Evolutionary conservation across 805 yeast genomes (phyloP).

Genomic region (Metschnikowia sp.): DNA sequence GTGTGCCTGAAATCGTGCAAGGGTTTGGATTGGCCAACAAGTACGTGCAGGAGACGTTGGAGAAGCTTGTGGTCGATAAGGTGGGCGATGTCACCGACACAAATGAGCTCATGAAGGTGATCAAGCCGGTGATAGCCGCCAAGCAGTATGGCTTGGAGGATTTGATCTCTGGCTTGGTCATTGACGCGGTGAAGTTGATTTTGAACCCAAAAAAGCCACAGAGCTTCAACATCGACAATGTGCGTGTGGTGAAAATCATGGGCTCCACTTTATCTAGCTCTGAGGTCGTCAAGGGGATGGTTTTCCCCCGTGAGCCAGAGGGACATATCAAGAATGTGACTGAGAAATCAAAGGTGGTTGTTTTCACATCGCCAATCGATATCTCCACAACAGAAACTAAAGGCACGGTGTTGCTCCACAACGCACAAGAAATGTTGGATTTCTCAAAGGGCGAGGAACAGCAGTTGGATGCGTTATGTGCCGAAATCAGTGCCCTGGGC

Average conservation of each 20-base stretch:
- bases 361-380: constrained; percentile 91
- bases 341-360: constrained; percentile 76
- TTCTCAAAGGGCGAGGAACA: constrained; percentile 95
- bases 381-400: constrained; percentile 96
- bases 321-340: constrained; percentile 70
- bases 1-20: constrained; percentile 88
- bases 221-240: constrained; percentile 83
- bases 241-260: constrained; percentile 95
- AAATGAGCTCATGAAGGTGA: constrained; percentile 62
- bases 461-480: constrained; percentile 81
- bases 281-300: constrained; percentile 93
- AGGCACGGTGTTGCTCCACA: constrained; percentile 93
- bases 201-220: constrained; percentile 61
- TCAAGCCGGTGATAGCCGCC: constrained; percentile 85
- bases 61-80: constrained; percentile 57
- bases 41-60: constrained; percentile 66
- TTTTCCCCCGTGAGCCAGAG: constrained; percentile 96
- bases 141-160: constrained; percentile 92
- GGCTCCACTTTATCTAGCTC: constrained; percentile 76
- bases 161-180: constrained; percentile 67
- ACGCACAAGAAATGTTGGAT: constrained; percentile 94
- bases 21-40: constrained; percentile 88
- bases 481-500: constrained; percentile 80
- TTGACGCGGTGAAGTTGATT: constrained; percentile 79
- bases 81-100: constrained; percentile 56